These are phyloP conservation scores for Fraxinus platypoda DNA, from an alignment of 305 asterid genomes.

Conservation along the genomic window DNA sequence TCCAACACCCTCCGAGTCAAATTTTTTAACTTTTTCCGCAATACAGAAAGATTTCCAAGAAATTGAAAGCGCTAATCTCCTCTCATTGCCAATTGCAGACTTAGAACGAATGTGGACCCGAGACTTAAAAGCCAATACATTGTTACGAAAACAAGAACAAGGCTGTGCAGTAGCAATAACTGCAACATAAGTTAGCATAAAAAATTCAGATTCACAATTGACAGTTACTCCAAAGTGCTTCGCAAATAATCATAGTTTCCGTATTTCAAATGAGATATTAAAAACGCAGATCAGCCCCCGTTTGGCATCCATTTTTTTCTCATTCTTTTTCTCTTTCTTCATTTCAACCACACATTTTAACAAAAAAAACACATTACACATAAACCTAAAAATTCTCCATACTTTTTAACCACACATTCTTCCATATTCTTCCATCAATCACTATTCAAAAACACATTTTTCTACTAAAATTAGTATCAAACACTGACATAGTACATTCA, in stretches of 20 bases:
- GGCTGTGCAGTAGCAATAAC: constrained; percentile 81
- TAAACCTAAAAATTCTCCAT: no score
- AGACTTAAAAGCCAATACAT: constrained; percentile 42
- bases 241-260: background rate
- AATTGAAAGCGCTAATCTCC: constrained; percentile 33
- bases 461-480: no score
- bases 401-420: no score
- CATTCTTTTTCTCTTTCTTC: no score
- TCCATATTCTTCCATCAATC: no score
- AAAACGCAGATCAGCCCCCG: no score
- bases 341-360: no score
- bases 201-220: background rate
- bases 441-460: no score
- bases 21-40: constrained; percentile 32
- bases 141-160: constrained; percentile 62
- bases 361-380: no score
- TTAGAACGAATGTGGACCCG: constrained; percentile 32
- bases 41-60: constrained; percentile 41
- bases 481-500: background rate
- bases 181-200: constrained; percentile 38
- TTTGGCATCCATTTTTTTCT: no score
- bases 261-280: background rate
- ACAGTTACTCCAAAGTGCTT: background rate
- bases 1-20: constrained; percentile 31
- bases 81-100: constrained; percentile 43